Percentiles rank a stretch among this genome's conserved stretches.
Evolutionary conservation across 331 rosid species (phyloP).

Genomic region (Quercus phellos): DNA sequence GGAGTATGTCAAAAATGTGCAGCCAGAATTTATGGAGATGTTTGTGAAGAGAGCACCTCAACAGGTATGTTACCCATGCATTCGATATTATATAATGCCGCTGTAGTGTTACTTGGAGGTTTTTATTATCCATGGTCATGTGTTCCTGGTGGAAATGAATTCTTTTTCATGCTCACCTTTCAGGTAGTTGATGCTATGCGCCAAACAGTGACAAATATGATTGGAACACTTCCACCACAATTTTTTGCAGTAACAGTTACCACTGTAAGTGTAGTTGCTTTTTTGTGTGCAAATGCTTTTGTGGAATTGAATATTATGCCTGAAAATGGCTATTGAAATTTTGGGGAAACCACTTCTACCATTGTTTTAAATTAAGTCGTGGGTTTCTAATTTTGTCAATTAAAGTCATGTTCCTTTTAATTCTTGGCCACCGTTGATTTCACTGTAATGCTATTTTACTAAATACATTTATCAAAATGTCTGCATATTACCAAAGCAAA

Average conservation of each 20-base stretch:
- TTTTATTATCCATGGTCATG: neutral
- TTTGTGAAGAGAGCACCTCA: constrained; percentile 94
- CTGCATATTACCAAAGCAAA: too few relatives aligned
- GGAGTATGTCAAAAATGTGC: constrained; percentile 92
- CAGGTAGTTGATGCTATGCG: constrained; percentile 99
- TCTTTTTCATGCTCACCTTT: constrained; percentile 11
- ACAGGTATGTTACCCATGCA: constrained; percentile 42
- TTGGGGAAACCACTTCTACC: neutral
- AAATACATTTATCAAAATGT: too few relatives aligned
- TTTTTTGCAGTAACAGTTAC: constrained; percentile 81
- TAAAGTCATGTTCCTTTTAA: too few relatives aligned
- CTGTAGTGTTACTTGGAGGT: neutral
- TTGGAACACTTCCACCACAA: constrained; percentile 96
- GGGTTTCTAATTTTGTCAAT: too few relatives aligned
- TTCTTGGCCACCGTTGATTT: too few relatives aligned
- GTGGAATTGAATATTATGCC: neutral
- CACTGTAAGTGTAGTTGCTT: constrained; percentile 48
- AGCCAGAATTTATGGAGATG: constrained; percentile 96
- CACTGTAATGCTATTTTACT: too few relatives aligned
- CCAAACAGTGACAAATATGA: constrained; percentile 95
- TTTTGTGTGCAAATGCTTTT: neutral
- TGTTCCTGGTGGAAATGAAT: neutral
- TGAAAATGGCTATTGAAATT: neutral
- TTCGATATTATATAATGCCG: neutral
- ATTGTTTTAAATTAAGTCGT: too few relatives aligned